Conservation (phyloP, 306 rosid genomes). For the Castanopsis chinensis region DNA sequence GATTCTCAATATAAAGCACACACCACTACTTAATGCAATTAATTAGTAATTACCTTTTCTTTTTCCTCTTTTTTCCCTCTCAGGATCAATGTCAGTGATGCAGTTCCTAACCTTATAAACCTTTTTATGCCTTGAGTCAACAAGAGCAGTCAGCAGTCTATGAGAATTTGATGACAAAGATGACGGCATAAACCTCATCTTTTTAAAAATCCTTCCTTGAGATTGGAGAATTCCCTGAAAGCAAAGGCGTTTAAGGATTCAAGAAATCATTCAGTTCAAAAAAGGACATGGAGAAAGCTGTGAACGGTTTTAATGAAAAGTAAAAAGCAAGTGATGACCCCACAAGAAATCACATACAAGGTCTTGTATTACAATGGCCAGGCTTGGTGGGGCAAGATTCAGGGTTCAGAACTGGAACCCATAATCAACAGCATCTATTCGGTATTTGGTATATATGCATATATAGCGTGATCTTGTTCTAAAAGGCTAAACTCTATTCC, state of each 20-base stretch:
- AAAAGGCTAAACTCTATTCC: neutral
- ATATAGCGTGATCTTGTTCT: neutral
- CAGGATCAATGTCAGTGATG: slow-evolving; percentile 93
- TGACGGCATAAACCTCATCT: slow-evolving; percentile 97
- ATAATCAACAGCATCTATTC: neutral
- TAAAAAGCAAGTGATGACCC: neutral
- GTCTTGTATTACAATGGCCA: neutral
- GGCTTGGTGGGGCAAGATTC: neutral
- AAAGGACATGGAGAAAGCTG: neutral
- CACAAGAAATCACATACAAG: neutral
- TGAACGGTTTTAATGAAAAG: neutral
- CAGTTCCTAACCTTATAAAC: slow-evolving; percentile 91
- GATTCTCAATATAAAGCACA: slow-evolving; percentile 12
- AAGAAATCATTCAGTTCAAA: slow-evolving; percentile 6
- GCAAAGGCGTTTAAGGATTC: slow-evolving; percentile 1
- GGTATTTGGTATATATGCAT: neutral
- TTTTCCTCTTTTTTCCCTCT: slow-evolving; percentile 97
- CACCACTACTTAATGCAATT: slow-evolving; percentile 10
- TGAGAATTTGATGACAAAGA: slow-evolving; percentile 96
- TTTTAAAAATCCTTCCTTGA: slow-evolving; percentile 84
- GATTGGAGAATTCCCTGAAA: slow-evolving; percentile 96
- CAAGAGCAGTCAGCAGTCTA: slow-evolving; percentile 87
- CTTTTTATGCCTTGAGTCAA: slow-evolving; percentile 94
- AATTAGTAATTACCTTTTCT: slow-evolving; percentile 66
- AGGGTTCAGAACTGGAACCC: neutral